A percentile compares a stretch with the other conserved stretches of the same genome.
phyloP scores from a whole-genome alignment of 1,284 basidiomycete species.

The Cryptococcus jaspeensis region DNA sequence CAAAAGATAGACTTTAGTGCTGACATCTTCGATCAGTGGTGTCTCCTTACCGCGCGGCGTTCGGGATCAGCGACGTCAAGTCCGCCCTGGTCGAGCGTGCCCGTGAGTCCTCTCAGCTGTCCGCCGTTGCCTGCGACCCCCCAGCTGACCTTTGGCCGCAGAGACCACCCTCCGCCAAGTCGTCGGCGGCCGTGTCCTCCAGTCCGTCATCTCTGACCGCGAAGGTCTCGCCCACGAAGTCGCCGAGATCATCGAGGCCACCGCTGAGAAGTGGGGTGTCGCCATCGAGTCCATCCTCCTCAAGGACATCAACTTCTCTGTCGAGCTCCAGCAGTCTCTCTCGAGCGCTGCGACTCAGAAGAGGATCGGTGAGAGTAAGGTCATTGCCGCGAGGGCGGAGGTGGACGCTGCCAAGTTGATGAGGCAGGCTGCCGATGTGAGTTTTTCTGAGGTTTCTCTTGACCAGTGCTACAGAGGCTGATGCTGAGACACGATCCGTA shows the following conservation, averaged over 20 bases:
- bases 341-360: conserved; percentile 88
- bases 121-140: neutral
- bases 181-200: conserved; percentile 73
- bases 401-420: conserved; percentile 92
- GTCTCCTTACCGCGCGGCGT: conserved; percentile 83
- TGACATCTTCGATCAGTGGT: conserved; percentile 28
- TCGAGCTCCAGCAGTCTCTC: conserved; percentile 86
- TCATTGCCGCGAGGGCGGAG: conserved; percentile 94
- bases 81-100: conserved; percentile 87
- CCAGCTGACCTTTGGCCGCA: conserved; percentile 8
- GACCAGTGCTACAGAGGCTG: neutral
- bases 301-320: conserved; percentile 76
- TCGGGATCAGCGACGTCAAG: conserved; percentile 84
- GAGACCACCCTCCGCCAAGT: conserved; percentile 92
- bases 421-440: conserved; percentile 59
- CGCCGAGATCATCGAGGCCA: conserved; percentile 75
- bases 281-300: conserved; percentile 86
- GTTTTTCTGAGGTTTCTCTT: conserved; percentile 6
- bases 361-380: conserved; percentile 87
- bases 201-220: conserved; percentile 66
- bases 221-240: conserved; percentile 96
- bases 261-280: conserved; percentile 79
- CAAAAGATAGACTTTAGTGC: neutral
- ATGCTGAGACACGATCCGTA: conserved; percentile 51
- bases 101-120: conserved; percentile 46